Conservation (phyloP, 164 flowering plant genomes). For the Hamamelis virginiana region DNA sequence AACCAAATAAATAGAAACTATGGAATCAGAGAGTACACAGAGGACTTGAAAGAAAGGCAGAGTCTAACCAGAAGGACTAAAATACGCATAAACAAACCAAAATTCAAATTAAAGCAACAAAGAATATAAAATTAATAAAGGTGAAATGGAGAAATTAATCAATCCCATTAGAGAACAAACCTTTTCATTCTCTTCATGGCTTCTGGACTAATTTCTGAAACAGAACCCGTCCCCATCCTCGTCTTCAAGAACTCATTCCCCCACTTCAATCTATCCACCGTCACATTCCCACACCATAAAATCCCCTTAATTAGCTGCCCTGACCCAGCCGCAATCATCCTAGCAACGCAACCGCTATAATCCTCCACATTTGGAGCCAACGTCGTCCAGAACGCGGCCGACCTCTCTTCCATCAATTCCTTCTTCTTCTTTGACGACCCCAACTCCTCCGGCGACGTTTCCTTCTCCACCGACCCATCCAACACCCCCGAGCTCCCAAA, state of each 20-base stretch:
- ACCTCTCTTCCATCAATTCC: slow-evolving; percentile 62
- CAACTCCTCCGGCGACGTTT: slow-evolving; percentile 60
- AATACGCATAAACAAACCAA: not conserved
- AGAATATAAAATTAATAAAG: not conserved
- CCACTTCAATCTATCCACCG: slow-evolving; percentile 82
- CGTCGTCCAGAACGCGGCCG: slow-evolving; percentile 90
- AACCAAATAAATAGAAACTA: no score
- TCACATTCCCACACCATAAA: slow-evolving; percentile 93
- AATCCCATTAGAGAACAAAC: slow-evolving; percentile 23
- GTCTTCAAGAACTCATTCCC: slow-evolving; percentile 66
- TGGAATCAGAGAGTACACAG: no score
- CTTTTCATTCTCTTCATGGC: slow-evolving; percentile 70
- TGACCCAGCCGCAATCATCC: slow-evolving; percentile 72
- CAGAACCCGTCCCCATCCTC: slow-evolving; percentile 41
- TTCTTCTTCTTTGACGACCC: slow-evolving; percentile 37
- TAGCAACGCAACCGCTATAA: slow-evolving; percentile 64
- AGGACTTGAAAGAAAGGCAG: no score
- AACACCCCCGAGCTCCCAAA: slow-evolving; percentile 25
- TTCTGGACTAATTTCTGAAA: slow-evolving; percentile 49
- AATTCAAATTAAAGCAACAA: not conserved
- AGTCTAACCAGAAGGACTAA: no score
- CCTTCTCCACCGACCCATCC: slow-evolving; percentile 47
- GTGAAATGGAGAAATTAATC: not conserved
- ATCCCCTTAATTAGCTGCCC: slow-evolving; percentile 83
- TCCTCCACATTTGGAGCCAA: slow-evolving; percentile 97